Evolutionary conservation across 768 basidiomycete genomes (phyloP).

Genomic region (Clitopilus hobsonii): DNA sequence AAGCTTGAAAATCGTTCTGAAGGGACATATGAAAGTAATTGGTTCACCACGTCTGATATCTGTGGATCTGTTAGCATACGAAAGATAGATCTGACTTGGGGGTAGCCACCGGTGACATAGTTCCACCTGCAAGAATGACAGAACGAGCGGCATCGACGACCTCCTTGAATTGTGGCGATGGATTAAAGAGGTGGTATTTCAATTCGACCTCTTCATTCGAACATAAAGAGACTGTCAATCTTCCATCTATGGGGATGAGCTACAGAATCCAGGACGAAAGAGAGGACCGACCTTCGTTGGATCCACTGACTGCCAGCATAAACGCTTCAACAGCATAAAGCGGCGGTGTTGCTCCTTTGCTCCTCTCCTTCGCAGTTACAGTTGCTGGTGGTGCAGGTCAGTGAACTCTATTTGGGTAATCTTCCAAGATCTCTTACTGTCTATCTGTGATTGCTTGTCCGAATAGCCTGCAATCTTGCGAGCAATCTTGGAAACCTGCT

Average conservation of each 20-base stretch:
- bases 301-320: constrained; percentile 67
- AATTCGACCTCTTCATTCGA: constrained; percentile 54
- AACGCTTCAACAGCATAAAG: constrained; percentile 80
- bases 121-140: constrained; percentile 92
- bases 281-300: constrained; percentile 56
- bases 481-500: constrained; percentile 42
- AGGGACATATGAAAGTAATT: constrained; percentile 70
- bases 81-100: neutral
- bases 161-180: constrained; percentile 81
- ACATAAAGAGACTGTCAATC: constrained; percentile 59
- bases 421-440: constrained; percentile 24
- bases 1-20: constrained; percentile 66
- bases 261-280: neutral
- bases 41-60: constrained; percentile 84
- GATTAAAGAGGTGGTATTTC: constrained; percentile 91
- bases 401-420: neutral
- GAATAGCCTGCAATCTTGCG: constrained; percentile 85
- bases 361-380: constrained; percentile 12
- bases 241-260: constrained; percentile 53
- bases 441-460: constrained; percentile 50
- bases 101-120: constrained; percentile 87
- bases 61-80: constrained; percentile 20
- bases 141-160: constrained; percentile 76
- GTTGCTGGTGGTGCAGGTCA: too few species aligned
- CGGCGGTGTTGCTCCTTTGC: constrained; percentile 57